Base-by-base conservation (phyloP, 208 protist species). In the Crithidia sp. region DNA sequence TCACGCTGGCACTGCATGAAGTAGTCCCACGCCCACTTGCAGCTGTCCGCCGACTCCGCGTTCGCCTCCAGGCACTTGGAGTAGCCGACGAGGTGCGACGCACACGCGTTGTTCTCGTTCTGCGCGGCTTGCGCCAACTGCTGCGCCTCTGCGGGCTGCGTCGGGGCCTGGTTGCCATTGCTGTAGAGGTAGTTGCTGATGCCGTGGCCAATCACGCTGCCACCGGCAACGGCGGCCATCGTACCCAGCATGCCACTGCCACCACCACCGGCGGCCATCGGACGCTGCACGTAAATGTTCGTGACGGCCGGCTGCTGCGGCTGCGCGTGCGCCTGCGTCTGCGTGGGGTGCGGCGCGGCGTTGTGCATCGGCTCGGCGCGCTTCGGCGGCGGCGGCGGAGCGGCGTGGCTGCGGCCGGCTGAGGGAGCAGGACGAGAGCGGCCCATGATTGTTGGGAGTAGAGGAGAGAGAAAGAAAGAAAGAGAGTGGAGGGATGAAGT, bases 21-120 rank as follows among this genome's bases (percentile, higher is more conserved):
- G 81, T 90, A 88, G 47, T 96, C 91, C 91, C 91, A 96, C 49
- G 87, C 91, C 91, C 91, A 96, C 78, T 87, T 91, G 81, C 91
- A 96, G 61, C 81, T 81, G 57, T 94, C 86, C 37, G 87, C 57
- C 4, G 76, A 74, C 19, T 82, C 79, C 39, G 71, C 55, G 67
- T 94, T 94, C 53, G 81, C 82, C 79, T 96, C 92, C 7, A 96
- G 67, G 70, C 92, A 95, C 83, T 94, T 93, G 66, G 89, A 74
- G 85, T 95, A 96, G 45, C 86, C 81, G 19, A 79, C 67, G 40
- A 96, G 82, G 60, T 96, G 89, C 17, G 88, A 59, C 6, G 85
- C 53, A 72, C 92, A 95, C 28, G 69, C 76, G 78, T 90, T 68
- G 50, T 90, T 77, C 56, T 89, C 85, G 71, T 90, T 72, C 76